Evolutionary conservation across 2,329 filamentous ascomycete species (phyloP).

Genomic region (Arthrobotrys musiformis): DNA sequence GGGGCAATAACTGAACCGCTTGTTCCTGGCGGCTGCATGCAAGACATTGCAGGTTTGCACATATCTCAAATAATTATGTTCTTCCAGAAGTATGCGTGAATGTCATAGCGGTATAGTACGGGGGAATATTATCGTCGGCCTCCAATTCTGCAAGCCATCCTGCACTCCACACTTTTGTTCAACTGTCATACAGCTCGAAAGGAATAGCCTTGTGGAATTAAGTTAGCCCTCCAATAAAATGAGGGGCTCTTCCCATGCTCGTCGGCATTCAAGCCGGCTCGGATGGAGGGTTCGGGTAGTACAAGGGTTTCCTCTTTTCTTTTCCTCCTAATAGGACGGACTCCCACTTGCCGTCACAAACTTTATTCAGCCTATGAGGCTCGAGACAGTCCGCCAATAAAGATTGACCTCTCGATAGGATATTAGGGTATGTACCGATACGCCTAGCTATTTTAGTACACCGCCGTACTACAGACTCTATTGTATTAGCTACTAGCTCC

Average conservation of each 20-base stretch:
- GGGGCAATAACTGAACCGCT: neutral
- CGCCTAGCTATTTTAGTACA: neutral
- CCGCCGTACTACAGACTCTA: neutral
- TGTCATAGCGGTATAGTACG: neutral
- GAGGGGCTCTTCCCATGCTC: neutral
- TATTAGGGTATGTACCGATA: neutral
- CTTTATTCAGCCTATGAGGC: conserved; percentile 4
- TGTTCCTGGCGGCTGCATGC: conserved; percentile 20
- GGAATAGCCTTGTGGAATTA: neutral
- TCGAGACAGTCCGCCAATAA: neutral
- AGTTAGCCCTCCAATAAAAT: conserved; percentile 36
- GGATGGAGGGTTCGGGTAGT: conserved; percentile 1
- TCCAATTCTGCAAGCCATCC: conserved; percentile 34
- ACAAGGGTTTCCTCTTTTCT: neutral
- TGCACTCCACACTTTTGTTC: conserved; percentile 42
- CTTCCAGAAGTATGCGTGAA: conserved; percentile 6
- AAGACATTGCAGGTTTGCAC: neutral
- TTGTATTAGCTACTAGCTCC: neutral
- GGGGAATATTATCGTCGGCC: neutral
- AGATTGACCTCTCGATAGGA: neutral
- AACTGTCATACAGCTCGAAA: neutral
- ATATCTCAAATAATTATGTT: neutral
- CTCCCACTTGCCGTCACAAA: neutral
- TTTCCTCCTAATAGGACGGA: neutral
- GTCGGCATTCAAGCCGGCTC: conserved; percentile 6